Base-by-base conservation (phyloP, 495 filamentous ascomycete genomes). In the Achaetomiella virescens region DNA sequence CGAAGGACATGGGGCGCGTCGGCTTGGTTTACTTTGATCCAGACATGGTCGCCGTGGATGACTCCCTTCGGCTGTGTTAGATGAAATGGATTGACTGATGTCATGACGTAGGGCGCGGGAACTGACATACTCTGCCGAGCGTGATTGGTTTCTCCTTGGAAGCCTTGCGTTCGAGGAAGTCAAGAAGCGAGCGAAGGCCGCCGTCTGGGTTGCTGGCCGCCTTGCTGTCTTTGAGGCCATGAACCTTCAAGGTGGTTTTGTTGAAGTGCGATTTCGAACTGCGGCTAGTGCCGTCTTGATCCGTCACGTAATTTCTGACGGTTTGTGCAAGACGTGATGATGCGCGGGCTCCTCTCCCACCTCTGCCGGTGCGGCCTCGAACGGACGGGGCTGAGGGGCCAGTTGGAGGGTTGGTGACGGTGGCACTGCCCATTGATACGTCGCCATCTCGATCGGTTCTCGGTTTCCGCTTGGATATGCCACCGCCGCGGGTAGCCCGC, bases 151-250 rank as follows among this genome's bases (percentile, higher is more conserved):
- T 76, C 72, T 79, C 68, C 70, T 75, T 69, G 61, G 75, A 78
- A 55, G 83, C 79, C 72, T 92, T 93, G 66, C 86, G 81, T 74
- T 97, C 90, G 54, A 97, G 77, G 71, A 92, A 97, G 47, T 73
- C 75, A 44, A 91, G 69, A 31, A 95, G 77, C 49, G 80, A 79
- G 59, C 82, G 80, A 29, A 88, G 70, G 46, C 88, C 89, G 15
- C 87, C 87, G 52, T 90, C 89, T 21, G 75, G 67, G 62, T 88
- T 87, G 18, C 67, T 70, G 6, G 82, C 77, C 3, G 83, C 88
- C 62, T 89, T 93, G 77, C 87, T 95, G 17, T 84, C 70, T 58
- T 80, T 83, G 75, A 91, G 85, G 40, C 90, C 90, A 33, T 73
- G 74, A 46, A 96, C 76, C 52, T 72, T 80, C 37, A 90, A 66